phyloP scores from a whole-genome alignment of 805 yeast species.

The Saccharomycopsis babjevae region DNA sequence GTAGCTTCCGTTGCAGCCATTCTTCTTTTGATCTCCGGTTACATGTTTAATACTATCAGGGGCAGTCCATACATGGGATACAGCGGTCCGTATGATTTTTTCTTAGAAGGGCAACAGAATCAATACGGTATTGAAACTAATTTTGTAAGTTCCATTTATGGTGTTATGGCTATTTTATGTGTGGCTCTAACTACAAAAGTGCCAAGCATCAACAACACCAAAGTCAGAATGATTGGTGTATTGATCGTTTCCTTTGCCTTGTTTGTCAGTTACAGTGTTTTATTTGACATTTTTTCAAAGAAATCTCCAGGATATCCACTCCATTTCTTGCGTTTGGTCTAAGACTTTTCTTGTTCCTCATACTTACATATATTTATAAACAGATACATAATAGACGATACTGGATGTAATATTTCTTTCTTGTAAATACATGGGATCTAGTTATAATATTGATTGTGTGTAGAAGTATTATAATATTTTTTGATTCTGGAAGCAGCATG shows the following conservation, averaged over 20 bases:
- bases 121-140: constrained; percentile 90
- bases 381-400: neutral
- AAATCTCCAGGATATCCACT: constrained; percentile 77
- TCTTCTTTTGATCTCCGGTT: constrained; percentile 72
- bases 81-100: constrained; percentile 38
- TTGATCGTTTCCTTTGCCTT: constrained; percentile 34
- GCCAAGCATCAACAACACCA: constrained; percentile 37
- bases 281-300: constrained; percentile 54
- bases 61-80: constrained; percentile 44
- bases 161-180: constrained; percentile 48
- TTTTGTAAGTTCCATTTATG: constrained; percentile 65
- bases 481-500: too few relatives aligned
- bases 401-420: neutral
- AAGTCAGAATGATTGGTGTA: constrained; percentile 41
- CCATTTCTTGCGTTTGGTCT: constrained; percentile 34
- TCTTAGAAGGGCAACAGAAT: constrained; percentile 52
- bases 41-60: constrained; percentile 89
- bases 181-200: constrained; percentile 49
- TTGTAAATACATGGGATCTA: neutral
- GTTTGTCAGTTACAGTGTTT: constrained; percentile 49
- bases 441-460: too few relatives aligned
- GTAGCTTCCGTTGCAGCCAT: constrained; percentile 50
- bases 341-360: neutral
- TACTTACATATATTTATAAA: neutral
- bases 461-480: too few relatives aligned